phyloP scores from a whole-genome alignment of 768 basidiomycete species.

The Leccinum variicolor region DNA sequence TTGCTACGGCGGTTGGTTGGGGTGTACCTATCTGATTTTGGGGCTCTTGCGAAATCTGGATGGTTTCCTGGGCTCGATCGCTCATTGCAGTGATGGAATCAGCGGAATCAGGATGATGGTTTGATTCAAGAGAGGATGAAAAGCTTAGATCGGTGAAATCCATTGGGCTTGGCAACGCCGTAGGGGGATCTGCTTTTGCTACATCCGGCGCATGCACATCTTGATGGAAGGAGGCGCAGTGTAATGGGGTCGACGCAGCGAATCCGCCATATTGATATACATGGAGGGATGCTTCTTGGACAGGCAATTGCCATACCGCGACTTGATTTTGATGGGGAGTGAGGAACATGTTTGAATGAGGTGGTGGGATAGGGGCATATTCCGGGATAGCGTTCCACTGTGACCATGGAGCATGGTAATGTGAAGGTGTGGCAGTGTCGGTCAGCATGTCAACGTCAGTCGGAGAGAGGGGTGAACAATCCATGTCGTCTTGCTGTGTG shows the following conservation, averaged over 20 bases:
- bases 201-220: neutral
- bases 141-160: neutral
- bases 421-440: neutral
- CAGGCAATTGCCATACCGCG: neutral
- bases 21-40: neutral
- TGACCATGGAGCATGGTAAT: neutral
- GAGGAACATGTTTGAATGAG: neutral
- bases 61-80: neutral
- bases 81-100: neutral
- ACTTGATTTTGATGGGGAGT: neutral
- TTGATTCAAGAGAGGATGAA: neutral
- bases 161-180: neutral
- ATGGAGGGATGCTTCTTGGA: neutral
- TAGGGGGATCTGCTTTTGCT: neutral
- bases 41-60: neutral
- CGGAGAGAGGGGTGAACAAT: constrained; percentile 8
- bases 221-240: neutral
- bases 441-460: constrained; percentile 14
- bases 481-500: constrained; percentile 8
- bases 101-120: neutral
- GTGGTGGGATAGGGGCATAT: neutral
- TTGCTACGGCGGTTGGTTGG: neutral
- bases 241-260: neutral
- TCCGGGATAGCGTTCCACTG: constrained; percentile 1
- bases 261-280: neutral